Percentiles rank a stretch among this genome's conserved stretches.
These are phyloP conservation scores for Bryoerythrophyllum caledonicum DNA, from an alignment of 225 moss, liverwort and hornwort genomes.

Conservation along the genomic window DNA sequence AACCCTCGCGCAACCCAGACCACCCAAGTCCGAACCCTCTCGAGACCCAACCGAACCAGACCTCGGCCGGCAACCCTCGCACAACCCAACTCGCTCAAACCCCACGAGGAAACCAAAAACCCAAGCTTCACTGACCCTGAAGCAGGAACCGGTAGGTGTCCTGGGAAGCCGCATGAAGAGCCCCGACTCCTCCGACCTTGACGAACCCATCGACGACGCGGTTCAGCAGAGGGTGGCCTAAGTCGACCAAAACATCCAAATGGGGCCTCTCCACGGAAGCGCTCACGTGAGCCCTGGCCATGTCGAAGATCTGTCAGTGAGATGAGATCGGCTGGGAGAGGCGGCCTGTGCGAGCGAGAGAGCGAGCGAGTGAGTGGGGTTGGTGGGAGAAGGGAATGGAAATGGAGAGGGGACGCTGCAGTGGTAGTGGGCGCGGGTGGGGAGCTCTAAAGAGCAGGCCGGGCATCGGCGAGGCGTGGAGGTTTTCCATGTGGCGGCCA, in stretches of 20 bases:
- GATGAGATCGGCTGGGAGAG: too few relatives aligned
- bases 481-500: constrained; percentile 12
- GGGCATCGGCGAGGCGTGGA: background rate
- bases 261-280: constrained; percentile 41
- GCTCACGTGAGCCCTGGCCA: constrained; percentile 42
- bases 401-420: background rate
- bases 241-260: constrained; percentile 58
- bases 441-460: background rate
- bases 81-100: background rate
- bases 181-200: constrained; percentile 89
- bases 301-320: constrained; percentile 9
- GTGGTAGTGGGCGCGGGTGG: rapidly evolving
- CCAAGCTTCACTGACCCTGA: constrained; percentile 17
- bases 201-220: constrained; percentile 82
- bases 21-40: rapidly evolving
- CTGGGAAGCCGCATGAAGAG: constrained; percentile 75
- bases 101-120: background rate
- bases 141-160: constrained; percentile 57
- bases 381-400: background rate
- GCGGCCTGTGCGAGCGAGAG: background rate
- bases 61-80: background rate
- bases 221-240: constrained; percentile 83
- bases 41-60: too few relatives aligned
- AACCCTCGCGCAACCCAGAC: background rate
- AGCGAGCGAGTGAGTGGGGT: too few relatives aligned